Evolutionary conservation across 23 red algal species (phyloP).

Genomic region (Cyanidioschyzon merolae): DNA sequence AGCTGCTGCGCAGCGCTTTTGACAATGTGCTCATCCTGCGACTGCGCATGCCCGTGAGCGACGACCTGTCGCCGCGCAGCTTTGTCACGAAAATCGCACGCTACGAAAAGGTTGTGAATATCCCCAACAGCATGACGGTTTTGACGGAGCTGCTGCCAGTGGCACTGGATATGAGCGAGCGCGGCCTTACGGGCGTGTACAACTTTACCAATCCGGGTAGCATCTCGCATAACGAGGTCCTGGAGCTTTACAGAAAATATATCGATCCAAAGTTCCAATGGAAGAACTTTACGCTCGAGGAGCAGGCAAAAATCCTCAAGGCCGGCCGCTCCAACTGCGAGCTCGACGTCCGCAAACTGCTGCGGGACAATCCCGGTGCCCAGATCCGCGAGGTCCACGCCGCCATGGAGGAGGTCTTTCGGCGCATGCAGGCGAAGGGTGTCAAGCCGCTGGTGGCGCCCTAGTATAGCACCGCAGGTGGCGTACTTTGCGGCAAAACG

Average conservation of each 20-base stretch:
- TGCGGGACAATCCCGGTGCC: constrained; percentile 13
- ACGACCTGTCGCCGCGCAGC: constrained; percentile 14
- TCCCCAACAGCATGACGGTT: constrained; percentile 17
- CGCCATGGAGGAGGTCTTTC: constrained; percentile 17
- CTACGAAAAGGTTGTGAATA: constrained; percentile 5
- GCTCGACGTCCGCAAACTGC: constrained; percentile 15
- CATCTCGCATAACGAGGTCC: constrained; percentile 18
- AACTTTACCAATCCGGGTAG: constrained; percentile 18
- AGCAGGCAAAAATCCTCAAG: constrained; percentile 28
- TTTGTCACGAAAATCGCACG: not conserved
- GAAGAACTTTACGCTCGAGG: constrained; percentile 26
- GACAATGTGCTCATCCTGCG: constrained; percentile 22
- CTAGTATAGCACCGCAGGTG: not conserved
- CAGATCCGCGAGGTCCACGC: constrained; percentile 5
- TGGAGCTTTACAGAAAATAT: constrained; percentile 19
- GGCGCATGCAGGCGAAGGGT: constrained; percentile 5
- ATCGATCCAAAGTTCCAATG: constrained; percentile 19
- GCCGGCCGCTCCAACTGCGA: constrained; percentile 25
- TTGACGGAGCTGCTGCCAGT: constrained; percentile 16
- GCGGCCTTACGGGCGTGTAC: constrained; percentile 9
- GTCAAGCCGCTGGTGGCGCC: not conserved
- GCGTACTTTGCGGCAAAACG: not conserved
- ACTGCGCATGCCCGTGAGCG: constrained; percentile 17
- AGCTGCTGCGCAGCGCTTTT: constrained; percentile 8
- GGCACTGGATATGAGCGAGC: constrained; percentile 5